phyloP scores from a whole-genome alignment of 768 basidiomycete species.

The Boletellus ananas region DNA sequence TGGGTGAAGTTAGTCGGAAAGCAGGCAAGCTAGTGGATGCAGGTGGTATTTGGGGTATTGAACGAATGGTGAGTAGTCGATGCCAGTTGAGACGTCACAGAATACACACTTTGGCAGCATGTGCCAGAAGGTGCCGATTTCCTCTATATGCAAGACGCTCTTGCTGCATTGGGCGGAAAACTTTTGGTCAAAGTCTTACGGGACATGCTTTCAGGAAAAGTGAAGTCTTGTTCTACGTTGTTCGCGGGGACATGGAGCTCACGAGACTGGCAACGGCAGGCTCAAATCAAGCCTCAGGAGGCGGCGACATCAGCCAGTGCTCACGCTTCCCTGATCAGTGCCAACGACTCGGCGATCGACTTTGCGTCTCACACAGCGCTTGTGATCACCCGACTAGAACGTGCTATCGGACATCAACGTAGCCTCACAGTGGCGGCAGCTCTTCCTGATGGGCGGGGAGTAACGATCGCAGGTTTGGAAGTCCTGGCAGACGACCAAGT shows the following conservation, averaged over 20 bases:
- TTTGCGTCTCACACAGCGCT: constrained; percentile 22
- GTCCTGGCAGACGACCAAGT: constrained; percentile 4
- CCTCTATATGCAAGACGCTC: constrained; percentile 46
- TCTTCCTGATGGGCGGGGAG: constrained; percentile 27
- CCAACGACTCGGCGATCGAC: constrained; percentile 11
- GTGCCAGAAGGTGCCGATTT: constrained; percentile 54
- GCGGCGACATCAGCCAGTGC: constrained; percentile 28
- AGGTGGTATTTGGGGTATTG: constrained; percentile 63
- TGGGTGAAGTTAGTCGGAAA: constrained; percentile 51
- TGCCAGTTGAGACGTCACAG: not conserved
- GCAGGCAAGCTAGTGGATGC: constrained; percentile 66
- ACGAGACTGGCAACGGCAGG: constrained; percentile 34
- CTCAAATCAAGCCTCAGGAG: constrained; percentile 46
- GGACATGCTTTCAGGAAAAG: constrained; percentile 54
- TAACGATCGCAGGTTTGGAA: constrained; percentile 20
- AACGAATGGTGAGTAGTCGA: constrained; percentile 46
- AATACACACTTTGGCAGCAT: constrained; percentile 35
- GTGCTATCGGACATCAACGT: constrained; percentile 29
- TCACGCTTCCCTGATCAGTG: constrained; percentile 44
- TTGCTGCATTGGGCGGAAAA: constrained; percentile 64
- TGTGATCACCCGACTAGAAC: constrained; percentile 20
- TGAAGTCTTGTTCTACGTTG: constrained; percentile 24
- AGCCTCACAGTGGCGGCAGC: constrained; percentile 17
- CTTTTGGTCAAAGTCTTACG: constrained; percentile 70
- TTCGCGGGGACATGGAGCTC: not conserved